Evolutionary conservation across 192 early-diverging fungal genomes (phyloP).

Genomic region (Backusella mclennaniae): DNA sequence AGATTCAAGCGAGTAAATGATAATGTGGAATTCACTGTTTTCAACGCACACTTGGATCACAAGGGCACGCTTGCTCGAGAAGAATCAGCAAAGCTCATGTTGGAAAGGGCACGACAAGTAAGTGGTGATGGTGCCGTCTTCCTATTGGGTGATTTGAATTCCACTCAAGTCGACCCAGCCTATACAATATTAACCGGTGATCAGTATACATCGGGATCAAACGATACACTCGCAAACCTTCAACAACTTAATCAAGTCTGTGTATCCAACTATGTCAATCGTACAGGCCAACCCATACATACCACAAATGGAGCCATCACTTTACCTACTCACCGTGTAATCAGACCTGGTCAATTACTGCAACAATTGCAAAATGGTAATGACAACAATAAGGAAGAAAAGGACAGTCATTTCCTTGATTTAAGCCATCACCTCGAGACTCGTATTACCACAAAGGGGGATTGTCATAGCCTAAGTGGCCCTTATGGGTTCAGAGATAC

Average conservation of each 20-base stretch:
- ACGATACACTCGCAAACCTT: slow-evolving; percentile 16
- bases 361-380: not conserved
- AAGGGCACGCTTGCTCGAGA: slow-evolving; percentile 13
- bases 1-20: slow-evolving; percentile 20
- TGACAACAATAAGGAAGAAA: not conserved
- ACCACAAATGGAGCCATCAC: slow-evolving; percentile 9
- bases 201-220: not conserved
- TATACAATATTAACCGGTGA: slow-evolving; percentile 28
- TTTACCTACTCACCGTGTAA: slow-evolving; percentile 24
- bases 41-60: slow-evolving; percentile 41
- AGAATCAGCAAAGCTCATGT: slow-evolving; percentile 25
- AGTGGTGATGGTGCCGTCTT: not conserved
- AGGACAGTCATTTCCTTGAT: slow-evolving; percentile 19
- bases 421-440: slow-evolving; percentile 32
- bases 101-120: slow-evolving; percentile 10
- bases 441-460: slow-evolving; percentile 5
- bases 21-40: slow-evolving; percentile 12
- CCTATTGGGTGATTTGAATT: slow-evolving; percentile 37
- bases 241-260: not conserved
- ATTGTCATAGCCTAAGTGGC: slow-evolving; percentile 8
- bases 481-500: slow-evolving; percentile 36
- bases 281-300: slow-evolving; percentile 8
- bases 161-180: slow-evolving; percentile 18
- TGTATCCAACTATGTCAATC: not conserved
- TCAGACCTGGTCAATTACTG: slow-evolving; percentile 1